Evolutionary conservation across 2,329 filamentous ascomycete species (phyloP), one percentile per base, ranked within the genome.

Genomic region (Lasiodiplodia theobromae): DNA sequence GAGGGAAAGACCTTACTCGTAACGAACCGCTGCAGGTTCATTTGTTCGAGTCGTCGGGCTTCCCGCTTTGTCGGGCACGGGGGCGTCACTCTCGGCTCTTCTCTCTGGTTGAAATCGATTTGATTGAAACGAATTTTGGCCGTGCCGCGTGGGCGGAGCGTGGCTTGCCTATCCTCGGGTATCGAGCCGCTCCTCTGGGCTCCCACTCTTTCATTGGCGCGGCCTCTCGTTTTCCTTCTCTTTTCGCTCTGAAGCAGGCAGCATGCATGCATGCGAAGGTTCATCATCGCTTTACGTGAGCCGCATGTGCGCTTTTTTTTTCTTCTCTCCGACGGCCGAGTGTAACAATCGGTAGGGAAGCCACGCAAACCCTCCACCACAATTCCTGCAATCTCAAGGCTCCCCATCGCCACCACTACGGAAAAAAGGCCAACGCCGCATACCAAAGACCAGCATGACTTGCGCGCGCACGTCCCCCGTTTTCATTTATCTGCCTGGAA

Each of bases 21-120:
- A 52, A 51, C 60, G 60, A 64, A 53, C 60, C 60, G 60, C 60
- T 52, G 47, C 60, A 64, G 60, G 60, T 64, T 21, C 60, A 21
- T 58, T 60, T 18, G 25, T 44, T 47, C 28, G 47, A 16, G 40
- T 14, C 18, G 44, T 47, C 44, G 44, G 44, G 44, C 44, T 21
- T 47, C n/a, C 40, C 40, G 16, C 18, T n/a, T 44, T n/a, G 40
- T 44, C 40, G 40, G 40, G 40, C 40, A 44, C 40, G 40, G 7
- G 40, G 40, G 40, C 14, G 16, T 44, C 12, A 18, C 25, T 54
- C 25, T 16, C 38, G 40, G 28, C n/a, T 37, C 28, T 31, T 56
- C 31, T 21, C 7, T 38, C 12, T 37, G 28, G 16, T 16, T 21
- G 44, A 47, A 47, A 47, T n/a, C 1, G 53, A 44, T 7, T 16